These are phyloP conservation scores for Alternaria consortialis DNA, from an alignment of 2,329 filamentous ascomycete species.

Conservation along the genomic window DNA sequence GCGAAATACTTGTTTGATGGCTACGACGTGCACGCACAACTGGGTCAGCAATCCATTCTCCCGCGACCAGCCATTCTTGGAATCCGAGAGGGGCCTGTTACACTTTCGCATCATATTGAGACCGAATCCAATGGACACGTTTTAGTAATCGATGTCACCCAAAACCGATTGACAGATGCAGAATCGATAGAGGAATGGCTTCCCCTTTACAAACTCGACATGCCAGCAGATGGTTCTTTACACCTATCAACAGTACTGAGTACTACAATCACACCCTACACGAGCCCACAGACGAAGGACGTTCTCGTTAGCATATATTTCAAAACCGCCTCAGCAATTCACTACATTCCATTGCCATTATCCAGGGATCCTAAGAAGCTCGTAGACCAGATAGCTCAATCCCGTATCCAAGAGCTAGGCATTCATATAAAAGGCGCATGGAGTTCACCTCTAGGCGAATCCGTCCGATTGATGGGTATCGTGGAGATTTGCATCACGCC, in stretches of 20 bases:
- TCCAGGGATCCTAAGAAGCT: not conserved
- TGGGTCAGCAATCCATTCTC: slow-evolving; percentile 48
- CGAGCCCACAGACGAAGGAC: not conserved
- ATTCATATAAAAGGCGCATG: slow-evolving; percentile 22
- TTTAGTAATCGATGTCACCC: slow-evolving; percentile 29
- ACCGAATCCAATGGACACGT: slow-evolving; percentile 7
- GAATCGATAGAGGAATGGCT: slow-evolving; percentile 22
- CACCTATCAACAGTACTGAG: slow-evolving; percentile 9
- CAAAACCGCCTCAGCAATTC: slow-evolving; percentile 15
- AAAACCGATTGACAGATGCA: not conserved
- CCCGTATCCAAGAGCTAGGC: slow-evolving; percentile 38
- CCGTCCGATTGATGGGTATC: slow-evolving; percentile 17
- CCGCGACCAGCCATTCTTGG: slow-evolving; percentile 24
- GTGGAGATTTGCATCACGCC: slow-evolving; percentile 31
- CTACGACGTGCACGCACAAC: slow-evolving; percentile 35
- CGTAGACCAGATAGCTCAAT: not conserved
- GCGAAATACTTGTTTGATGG: slow-evolving; percentile 26
- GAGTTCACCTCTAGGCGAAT: not conserved
- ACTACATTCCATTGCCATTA: slow-evolving; percentile 5
- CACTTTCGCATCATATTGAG: slow-evolving; percentile 29
- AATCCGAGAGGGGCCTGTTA: not conserved
- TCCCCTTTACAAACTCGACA: slow-evolving; percentile 46
- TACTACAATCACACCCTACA: slow-evolving; percentile 1
- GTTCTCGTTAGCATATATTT: slow-evolving; percentile 25
- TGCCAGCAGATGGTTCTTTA: slow-evolving; percentile 39